Evolutionary conservation across 1,284 basidiomycete genomes (phyloP), one percentile per base, ranked within the genome.

Genomic region (Pseudozyma thailandica): DNA sequence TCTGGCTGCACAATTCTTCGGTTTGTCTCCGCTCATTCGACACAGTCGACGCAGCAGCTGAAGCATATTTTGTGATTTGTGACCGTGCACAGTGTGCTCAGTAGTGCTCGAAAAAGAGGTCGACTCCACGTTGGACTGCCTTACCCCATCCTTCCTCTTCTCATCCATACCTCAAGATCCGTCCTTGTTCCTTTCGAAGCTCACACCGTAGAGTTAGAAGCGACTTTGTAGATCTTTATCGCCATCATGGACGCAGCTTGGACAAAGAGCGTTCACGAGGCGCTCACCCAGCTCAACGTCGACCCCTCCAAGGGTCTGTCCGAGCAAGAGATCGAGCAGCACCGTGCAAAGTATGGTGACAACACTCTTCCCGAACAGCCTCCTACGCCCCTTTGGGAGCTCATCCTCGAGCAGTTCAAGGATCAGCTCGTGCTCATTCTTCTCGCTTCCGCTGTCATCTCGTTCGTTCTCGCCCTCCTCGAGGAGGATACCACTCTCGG

Each of bases 391-490:
- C 84, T 98, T 41, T 94, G 92, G 91, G 88, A 92, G 79, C 89
- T 98, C 64, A 92, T 98, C 64, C 87, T 98, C 20, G 94, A 95
- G 75, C 95, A 98, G 85, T 98, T 98, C 87, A 91, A 82, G 54
- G 81, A 82, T 59, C 79, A 82, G 62, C 74, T 82, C 42, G 81
- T 82, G 25, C 65, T 82, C 42, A 82, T 82, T 51, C 70, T 82
- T 12, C 76, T 82, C 43, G 77, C 54, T 3, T 82, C 80, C 6
- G 81, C 81, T 20, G 59, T 82, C 57, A 75, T 82, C 41, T 82
- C 80, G 23, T 79, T 82, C 13, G 66, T 81, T 6, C 73, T 82
- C 13, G 81, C 81, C 8, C 58, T 82, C 10, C 51, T 80, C 10
- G 76, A 80, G 25, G 75, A 79, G 43, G 69, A 82, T 35, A 75